Evolutionary conservation across 1,284 basidiomycete species (phyloP).

Genomic region (Polyporus tsugae): DNA sequence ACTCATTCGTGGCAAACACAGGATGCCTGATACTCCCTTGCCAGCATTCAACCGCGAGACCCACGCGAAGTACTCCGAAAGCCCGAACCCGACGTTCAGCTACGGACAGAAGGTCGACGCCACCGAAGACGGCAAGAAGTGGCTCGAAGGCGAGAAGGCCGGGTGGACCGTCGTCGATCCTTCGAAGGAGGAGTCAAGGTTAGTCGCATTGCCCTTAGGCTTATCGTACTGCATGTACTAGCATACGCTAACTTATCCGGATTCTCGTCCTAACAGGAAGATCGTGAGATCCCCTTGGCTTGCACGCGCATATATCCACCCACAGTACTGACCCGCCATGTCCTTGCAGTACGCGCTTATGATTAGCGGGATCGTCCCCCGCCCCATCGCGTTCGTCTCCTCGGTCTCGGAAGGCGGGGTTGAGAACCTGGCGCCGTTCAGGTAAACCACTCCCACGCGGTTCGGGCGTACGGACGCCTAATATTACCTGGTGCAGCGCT

Average conservation of each 20-base stretch:
- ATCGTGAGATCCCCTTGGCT: conserved; percentile 17
- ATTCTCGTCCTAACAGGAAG: conserved; percentile 21
- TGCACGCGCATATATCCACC: neutral
- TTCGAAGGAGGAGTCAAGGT: conserved; percentile 54
- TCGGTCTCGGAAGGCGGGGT: conserved; percentile 62
- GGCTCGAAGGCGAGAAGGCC: conserved; percentile 58
- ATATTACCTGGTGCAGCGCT: too few relatives aligned
- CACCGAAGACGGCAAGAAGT: conserved; percentile 55
- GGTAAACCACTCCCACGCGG: conserved; percentile 43
- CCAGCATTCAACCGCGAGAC: conserved; percentile 16
- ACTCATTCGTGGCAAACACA: conserved; percentile 3
- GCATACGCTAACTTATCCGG: neutral
- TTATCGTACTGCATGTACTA: too few relatives aligned
- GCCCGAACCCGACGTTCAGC: conserved; percentile 66
- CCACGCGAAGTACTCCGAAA: conserved; percentile 50
- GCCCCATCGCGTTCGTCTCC: conserved; percentile 81
- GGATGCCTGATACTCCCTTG: conserved; percentile 12
- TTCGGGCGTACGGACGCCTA: neutral
- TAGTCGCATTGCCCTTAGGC: conserved; percentile 26
- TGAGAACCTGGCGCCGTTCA: conserved; percentile 75
- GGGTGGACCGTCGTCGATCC: conserved; percentile 69
- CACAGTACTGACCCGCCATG: neutral
- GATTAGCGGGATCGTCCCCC: conserved; percentile 73
- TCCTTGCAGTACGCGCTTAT: conserved; percentile 50
- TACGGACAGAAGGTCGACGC: conserved; percentile 60